phyloP scores from a whole-genome alignment of 495 filamentous ascomycete species.

The Penicillium herquei region DNA sequence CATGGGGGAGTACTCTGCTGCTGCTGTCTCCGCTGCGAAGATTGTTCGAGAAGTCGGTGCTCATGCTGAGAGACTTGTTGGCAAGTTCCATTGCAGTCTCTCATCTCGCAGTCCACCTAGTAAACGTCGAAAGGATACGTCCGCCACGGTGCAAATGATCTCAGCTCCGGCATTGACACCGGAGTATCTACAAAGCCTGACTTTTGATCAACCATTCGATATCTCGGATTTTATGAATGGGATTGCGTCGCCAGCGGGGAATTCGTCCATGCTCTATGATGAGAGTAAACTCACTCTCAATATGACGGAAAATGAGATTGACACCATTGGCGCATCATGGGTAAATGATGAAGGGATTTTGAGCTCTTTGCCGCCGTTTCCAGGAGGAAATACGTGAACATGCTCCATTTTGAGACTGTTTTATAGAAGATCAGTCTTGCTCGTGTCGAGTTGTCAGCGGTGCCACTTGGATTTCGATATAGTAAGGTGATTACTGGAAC shows the following conservation, averaged over 20 bases:
- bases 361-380: background rate
- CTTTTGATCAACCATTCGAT: background rate
- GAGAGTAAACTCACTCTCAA: background rate
- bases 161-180: conserved; percentile 9
- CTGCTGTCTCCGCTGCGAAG: background rate
- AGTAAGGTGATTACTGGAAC: too few relatives aligned
- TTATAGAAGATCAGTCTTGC: background rate
- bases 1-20: conserved; percentile 2
- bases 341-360: background rate
- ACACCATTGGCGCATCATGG: background rate
- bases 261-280: background rate
- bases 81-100: conserved; percentile 3
- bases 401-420: background rate
- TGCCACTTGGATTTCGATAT: too few relatives aligned
- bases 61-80: conserved; percentile 9
- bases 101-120: background rate
- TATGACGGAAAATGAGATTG: background rate
- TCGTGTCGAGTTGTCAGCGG: background rate
- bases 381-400: background rate
- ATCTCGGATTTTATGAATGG: conserved; percentile 2
- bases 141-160: conserved; percentile 2
- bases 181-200: conserved; percentile 7
- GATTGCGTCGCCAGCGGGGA: background rate
- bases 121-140: background rate
- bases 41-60: conserved; percentile 1